Base-by-base conservation (phyloP, 768 basidiomycete genomes). In the Tulasnella sp. region DNA sequence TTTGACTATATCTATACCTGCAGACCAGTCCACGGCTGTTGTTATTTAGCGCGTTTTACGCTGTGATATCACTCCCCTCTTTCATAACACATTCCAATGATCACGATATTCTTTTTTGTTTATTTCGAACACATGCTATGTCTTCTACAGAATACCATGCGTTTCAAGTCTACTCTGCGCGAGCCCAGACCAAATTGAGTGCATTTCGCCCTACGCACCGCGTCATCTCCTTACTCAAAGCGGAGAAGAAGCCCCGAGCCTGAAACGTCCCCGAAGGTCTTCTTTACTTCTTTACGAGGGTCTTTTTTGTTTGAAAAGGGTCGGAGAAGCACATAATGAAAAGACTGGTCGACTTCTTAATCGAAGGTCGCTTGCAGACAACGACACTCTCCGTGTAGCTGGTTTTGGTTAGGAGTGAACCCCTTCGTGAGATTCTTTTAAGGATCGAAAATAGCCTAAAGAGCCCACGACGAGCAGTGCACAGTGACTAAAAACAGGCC, bases 11-110 rank as follows among this genome's bases (percentile, higher is more conserved):
- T 67, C 61, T 67, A 67, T 67, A 23, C 15, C 61, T 67, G 29
- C 61, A 67, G 61, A 26, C 13, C 61, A 2, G 5, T 67, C 61
- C 11, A 29, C 32, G 29, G 23, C 61, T 67, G 61, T 29, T 26
- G 61, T 67, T 67, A 67, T 67, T 67, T 57, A 57, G 55, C 55
- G 29, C 55, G 55, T n/a, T n/a, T 57, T 67, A 67, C 61, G 23
- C 61, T 67, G 61, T 67, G 61, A 67, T 67, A 35, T 67, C 61
- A 67, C 61, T 15, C 26, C 61, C 11, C 61, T 67, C 61, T 67
- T 67, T 67, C 32, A 26, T 67, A 4, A 16, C 32, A 7, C 26
- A 23, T 10, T 18, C 23, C 57, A 61, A 61, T n/a, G 23, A 61
- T 67, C 61, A 67, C 61, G 61, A 67, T 67, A 13, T 35, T 67